Evolutionary conservation across 306 rosid species (phyloP).

Genomic region (Quillaja saponaria): DNA sequence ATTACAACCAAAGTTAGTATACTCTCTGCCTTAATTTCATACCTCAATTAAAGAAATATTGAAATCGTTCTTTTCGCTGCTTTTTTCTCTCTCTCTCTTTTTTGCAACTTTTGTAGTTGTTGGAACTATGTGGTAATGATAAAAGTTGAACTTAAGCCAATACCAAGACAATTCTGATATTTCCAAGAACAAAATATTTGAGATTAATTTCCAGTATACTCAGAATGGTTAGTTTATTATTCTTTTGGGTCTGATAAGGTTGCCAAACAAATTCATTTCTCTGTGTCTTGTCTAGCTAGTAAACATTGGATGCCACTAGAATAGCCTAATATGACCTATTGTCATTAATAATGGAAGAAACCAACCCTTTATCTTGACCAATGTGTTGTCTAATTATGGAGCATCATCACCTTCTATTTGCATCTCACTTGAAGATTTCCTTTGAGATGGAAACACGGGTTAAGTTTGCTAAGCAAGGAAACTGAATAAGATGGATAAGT

Average conservation of each 20-base stretch:
- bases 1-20: too few relatives aligned
- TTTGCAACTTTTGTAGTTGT: too few relatives aligned
- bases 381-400: slow-evolving; percentile 55
- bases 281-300: slow-evolving; percentile 25
- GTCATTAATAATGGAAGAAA: slow-evolving; percentile 3
- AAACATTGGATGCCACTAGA: slow-evolving; percentile 39
- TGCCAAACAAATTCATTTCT: slow-evolving; percentile 11
- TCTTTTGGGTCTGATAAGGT: neutral
- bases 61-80: too few relatives aligned
- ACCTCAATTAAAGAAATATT: slow-evolving; percentile 11
- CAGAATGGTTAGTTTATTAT: neutral
- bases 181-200: too few relatives aligned
- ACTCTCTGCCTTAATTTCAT: slow-evolving; percentile 9
- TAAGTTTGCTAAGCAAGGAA: slow-evolving; percentile 14
- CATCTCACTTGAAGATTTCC: slow-evolving; percentile 30
- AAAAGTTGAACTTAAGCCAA: too few relatives aligned
- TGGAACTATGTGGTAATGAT: neutral
- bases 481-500: neutral
- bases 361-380: slow-evolving; percentile 24
- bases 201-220: too few relatives aligned
- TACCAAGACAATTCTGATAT: too few relatives aligned
- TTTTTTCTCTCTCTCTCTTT: too few relatives aligned
- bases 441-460: slow-evolving; percentile 30
- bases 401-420: slow-evolving; percentile 39
- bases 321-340: slow-evolving; percentile 18